Percentiles rank a stretch among this genome's conserved stretches.
phyloP scores from a whole-genome alignment of 2,329 filamentous ascomycete genomes.

The Diaporthe amygdali region DNA sequence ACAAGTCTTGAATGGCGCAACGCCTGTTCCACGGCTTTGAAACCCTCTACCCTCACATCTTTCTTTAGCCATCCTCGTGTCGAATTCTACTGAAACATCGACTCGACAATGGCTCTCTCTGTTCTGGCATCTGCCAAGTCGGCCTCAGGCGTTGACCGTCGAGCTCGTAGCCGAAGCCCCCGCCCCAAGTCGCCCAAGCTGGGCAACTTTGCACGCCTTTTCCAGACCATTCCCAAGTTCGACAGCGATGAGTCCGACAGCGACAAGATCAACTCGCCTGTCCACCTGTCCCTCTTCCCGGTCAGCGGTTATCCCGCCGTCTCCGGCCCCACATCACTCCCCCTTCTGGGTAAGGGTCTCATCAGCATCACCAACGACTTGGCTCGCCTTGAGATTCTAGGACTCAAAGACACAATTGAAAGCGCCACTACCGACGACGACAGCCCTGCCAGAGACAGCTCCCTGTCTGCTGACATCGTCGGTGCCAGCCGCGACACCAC shows the following conservation, averaged over 20 bases:
- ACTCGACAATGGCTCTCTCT: constrained; percentile 8
- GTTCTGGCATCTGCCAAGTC: constrained; percentile 14
- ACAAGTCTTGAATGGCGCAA: constrained; percentile 13
- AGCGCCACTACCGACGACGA: constrained; percentile 10
- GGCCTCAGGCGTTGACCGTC: constrained; percentile 13
- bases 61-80: constrained; percentile 6
- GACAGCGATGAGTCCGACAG: background rate
- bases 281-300: background rate
- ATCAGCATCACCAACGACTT: background rate
- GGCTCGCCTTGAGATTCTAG: background rate
- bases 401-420: background rate
- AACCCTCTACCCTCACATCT: background rate
- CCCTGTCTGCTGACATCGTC: constrained; percentile 10
- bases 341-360: background rate
- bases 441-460: constrained; percentile 20
- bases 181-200: constrained; percentile 18
- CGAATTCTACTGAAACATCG: background rate
- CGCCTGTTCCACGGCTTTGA: background rate
- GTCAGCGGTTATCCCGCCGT: background rate
- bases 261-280: background rate
- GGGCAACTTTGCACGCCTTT: constrained; percentile 22
- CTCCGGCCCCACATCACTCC: background rate
- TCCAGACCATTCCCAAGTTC: background rate
- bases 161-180: constrained; percentile 9
- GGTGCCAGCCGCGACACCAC: constrained; percentile 12